Evolutionary conservation across 805 yeast genomes (phyloP).

Genomic region (Spathaspora gorwiae): DNA sequence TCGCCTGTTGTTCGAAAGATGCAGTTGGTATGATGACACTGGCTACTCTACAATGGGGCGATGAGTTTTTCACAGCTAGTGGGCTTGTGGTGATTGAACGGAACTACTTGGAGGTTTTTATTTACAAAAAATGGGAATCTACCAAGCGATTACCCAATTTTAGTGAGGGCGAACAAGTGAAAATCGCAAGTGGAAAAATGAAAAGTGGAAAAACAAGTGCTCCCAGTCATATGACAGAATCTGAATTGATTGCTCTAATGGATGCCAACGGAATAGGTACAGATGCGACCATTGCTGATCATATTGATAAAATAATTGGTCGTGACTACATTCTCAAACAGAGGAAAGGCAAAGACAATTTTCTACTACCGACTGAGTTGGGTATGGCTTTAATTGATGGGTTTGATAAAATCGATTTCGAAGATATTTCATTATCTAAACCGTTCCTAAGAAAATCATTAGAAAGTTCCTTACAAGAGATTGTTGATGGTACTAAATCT

Average conservation of each 20-base stretch:
- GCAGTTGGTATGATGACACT: constrained; percentile 73
- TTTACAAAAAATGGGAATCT: constrained; percentile 75
- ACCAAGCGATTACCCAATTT: constrained; percentile 62
- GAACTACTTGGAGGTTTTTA: constrained; percentile 78
- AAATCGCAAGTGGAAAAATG: constrained; percentile 53
- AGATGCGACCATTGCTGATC: constrained; percentile 98
- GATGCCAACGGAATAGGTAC: constrained; percentile 98
- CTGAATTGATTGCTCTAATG: constrained; percentile 89
- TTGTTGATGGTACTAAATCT: constrained; percentile 59
- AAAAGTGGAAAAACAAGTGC: constrained; percentile 75
- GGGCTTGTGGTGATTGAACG: constrained; percentile 71
- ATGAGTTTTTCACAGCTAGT: constrained; percentile 64
- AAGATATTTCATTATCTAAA: constrained; percentile 59
- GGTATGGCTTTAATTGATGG: constrained; percentile 90
- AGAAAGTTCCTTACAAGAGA: constrained; percentile 61
- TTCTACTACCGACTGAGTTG: constrained; percentile 70
- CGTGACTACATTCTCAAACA: constrained; percentile 62
- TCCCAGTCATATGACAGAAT: constrained; percentile 82
- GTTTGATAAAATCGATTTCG: constrained; percentile 73
- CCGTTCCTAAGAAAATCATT: constrained; percentile 80
- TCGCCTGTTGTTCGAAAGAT: constrained; percentile 90
- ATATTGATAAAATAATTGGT: constrained; percentile 71
- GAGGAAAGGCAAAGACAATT: constrained; percentile 32
- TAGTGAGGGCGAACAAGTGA: constrained; percentile 50
- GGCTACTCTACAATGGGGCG: constrained; percentile 69